A percentile compares a stretch with the other conserved stretches of the same genome.
Evolutionary conservation across 805 yeast genomes (phyloP).

Genomic region (Huiozyma sinensis): DNA sequence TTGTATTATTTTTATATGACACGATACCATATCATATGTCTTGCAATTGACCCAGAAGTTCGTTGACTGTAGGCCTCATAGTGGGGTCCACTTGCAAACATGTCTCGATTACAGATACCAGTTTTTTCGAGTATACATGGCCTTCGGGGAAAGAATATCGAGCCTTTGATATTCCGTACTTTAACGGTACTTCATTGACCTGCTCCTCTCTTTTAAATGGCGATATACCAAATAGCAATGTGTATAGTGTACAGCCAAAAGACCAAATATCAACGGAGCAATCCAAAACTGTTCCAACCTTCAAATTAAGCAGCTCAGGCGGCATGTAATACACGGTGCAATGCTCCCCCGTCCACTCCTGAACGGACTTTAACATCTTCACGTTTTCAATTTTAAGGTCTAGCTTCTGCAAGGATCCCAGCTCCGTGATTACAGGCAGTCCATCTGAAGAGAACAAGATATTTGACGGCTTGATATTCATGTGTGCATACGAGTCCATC

Average conservation of each 20-base stretch:
- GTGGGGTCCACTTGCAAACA: constrained; percentile 57
- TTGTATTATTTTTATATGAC: no score
- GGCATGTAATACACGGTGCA: constrained; percentile 83
- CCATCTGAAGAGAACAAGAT: constrained; percentile 70
- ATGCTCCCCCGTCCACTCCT: constrained; percentile 64
- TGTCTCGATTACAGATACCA: constrained; percentile 43
- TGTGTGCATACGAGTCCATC: constrained; percentile 50
- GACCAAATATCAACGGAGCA: constrained; percentile 79
- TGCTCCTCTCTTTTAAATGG: constrained; percentile 83
- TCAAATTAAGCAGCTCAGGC: constrained; percentile 78
- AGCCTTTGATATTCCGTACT: constrained; percentile 63
- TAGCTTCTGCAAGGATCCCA: constrained; percentile 71
- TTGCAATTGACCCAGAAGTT: constrained; percentile 39
- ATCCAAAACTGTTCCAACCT: constrained; percentile 50
- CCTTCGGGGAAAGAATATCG: constrained; percentile 35
- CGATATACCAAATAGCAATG: constrained; percentile 65
- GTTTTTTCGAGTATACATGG: constrained; percentile 38
- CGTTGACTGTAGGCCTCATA: constrained; percentile 54
- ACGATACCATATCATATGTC: neutral
- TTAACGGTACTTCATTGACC: constrained; percentile 72
- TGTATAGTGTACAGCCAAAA: constrained; percentile 72
- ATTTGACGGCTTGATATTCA: constrained; percentile 85
- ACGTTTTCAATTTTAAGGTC: constrained; percentile 43
- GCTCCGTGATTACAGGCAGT: constrained; percentile 68
- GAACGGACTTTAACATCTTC: constrained; percentile 62